Evolutionary conservation across 2,329 filamentous ascomycete genomes (phyloP), one percentile per base, ranked within the genome.

Genomic region (Aspergillus sp.): DNA sequence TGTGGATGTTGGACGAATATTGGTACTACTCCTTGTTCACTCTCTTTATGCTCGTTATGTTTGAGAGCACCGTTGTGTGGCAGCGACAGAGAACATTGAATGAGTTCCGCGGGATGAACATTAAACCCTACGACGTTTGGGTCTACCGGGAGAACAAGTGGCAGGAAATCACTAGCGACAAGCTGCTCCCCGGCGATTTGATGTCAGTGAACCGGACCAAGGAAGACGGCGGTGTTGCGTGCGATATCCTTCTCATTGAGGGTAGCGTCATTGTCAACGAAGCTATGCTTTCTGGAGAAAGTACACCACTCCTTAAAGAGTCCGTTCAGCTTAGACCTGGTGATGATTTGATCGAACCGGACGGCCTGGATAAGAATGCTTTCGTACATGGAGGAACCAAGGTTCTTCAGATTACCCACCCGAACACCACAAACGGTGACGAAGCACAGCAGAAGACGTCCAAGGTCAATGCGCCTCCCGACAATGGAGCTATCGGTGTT

Each of bases 21-120:
- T 99, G 96, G 95, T 99, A 99, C 81, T 99, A 99, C 79, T 98
- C 95, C 60, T 85, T 99, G 18, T 99, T 99, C 77, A 99, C 96
- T 0, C 87, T 99, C 20, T 93, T 98, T 80, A 99, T 99, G 96
- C 85, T 99, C 55, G 91, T 99, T 65, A 88, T 86, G 58, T 99
- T 99, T 67, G 95, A 99, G 80, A 97, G 93, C 74, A 99, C 95
- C 2, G 96, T 99, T 38, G 96, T 99, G 15, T 99, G 95, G 96
- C 95, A 99, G 79, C 88, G 95, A 60, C 95, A 99, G 83, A 85
- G 93, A 65, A 99, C 96, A 2, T 78, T 99, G 64, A 96, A 85
- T 71, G 95, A 99, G 77, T 99, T 99, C 80, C 91, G 95, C 49
- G 92, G 93, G 66, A 99, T 99, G 96, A 96, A 91, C 82, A 97